Evolutionary conservation across 805 yeast genomes (phyloP).

Genomic region (Hanseniaspora pseudoguilliermondii): DNA sequence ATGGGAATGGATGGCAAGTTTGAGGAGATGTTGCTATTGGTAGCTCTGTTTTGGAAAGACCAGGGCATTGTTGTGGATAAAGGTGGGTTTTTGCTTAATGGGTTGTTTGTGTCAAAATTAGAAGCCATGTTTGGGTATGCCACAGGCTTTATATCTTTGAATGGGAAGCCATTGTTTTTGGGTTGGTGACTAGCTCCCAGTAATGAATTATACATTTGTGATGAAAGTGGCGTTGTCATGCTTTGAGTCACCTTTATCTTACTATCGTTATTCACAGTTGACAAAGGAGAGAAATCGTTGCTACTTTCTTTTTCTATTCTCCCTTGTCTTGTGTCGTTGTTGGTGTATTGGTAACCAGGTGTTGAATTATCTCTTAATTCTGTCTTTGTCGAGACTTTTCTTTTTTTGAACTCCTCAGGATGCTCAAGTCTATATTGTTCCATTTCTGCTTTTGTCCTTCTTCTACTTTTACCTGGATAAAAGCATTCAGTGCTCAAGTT

Average conservation of each 20-base stretch:
- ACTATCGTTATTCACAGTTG: neutral
- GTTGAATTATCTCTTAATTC: neutral
- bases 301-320: neutral
- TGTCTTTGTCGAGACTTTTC: constrained; percentile 10
- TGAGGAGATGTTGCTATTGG: neutral
- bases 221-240: neutral
- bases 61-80: neutral
- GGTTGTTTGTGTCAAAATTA: constrained; percentile 8
- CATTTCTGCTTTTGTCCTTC: constrained; percentile 23
- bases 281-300: neutral
- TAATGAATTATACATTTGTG: neutral
- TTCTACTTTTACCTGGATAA: constrained; percentile 34
- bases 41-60: neutral
- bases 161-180: neutral
- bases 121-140: neutral
- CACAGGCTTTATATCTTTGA: neutral
- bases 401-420: constrained; percentile 20
- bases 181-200: neutral
- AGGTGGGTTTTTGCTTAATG: neutral
- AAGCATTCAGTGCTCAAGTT: constrained; percentile 29
- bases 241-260: neutral
- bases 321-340: neutral
- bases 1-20: constrained; percentile 21
- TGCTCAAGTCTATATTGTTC: constrained; percentile 19
- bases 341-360: neutral